These are phyloP conservation scores for Colletotrichum kahawae DNA, from an alignment of 2,329 filamentous ascomycete species.

Conservation along the genomic window DNA sequence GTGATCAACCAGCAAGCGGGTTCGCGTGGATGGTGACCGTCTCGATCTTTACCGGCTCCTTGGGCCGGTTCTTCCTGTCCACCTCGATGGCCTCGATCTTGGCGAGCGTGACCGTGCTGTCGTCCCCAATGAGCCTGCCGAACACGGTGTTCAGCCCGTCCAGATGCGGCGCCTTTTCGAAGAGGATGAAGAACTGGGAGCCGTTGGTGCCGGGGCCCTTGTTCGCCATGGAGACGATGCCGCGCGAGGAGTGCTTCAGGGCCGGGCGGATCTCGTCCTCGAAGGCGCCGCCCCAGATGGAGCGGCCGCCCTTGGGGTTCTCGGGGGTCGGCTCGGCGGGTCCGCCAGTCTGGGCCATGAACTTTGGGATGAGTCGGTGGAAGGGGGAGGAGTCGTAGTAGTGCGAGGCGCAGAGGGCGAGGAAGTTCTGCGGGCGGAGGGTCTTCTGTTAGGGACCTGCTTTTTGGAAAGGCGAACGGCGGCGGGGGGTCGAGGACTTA, in stretches of 20 bases:
- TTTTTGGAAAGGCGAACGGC: neutral
- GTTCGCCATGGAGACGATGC: slow-evolving; percentile 80
- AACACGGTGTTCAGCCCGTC: slow-evolving; percentile 88
- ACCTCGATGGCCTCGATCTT: slow-evolving; percentile 75
- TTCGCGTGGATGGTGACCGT: slow-evolving; percentile 80
- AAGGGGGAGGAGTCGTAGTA: slow-evolving; percentile 80
- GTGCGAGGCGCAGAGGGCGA: slow-evolving; percentile 80
- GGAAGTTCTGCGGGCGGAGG: slow-evolving; percentile 70
- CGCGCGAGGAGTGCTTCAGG: slow-evolving; percentile 70
- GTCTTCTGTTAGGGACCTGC: slow-evolving; percentile 7
- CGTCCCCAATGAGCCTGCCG: slow-evolving; percentile 73
- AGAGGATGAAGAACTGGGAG: slow-evolving; percentile 82
- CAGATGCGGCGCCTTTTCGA: slow-evolving; percentile 78
- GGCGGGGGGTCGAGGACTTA: slow-evolving; percentile 36
- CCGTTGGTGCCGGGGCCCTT: slow-evolving; percentile 76
- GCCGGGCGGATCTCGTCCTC: slow-evolving; percentile 81
- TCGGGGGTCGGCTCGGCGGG: slow-evolving; percentile 59
- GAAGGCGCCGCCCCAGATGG: slow-evolving; percentile 76
- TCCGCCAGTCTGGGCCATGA: slow-evolving; percentile 81
- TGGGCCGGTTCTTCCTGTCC: slow-evolving; percentile 79
- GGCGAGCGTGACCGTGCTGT: slow-evolving; percentile 67
- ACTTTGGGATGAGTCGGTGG: slow-evolving; percentile 79
- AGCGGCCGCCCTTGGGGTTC: slow-evolving; percentile 71
- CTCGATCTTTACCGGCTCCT: slow-evolving; percentile 70
- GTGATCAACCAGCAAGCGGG: slow-evolving; percentile 66